Evolutionary conservation across 371 early-diverging fungal genomes (phyloP).

Genomic region (Mycotypha africana): DNA sequence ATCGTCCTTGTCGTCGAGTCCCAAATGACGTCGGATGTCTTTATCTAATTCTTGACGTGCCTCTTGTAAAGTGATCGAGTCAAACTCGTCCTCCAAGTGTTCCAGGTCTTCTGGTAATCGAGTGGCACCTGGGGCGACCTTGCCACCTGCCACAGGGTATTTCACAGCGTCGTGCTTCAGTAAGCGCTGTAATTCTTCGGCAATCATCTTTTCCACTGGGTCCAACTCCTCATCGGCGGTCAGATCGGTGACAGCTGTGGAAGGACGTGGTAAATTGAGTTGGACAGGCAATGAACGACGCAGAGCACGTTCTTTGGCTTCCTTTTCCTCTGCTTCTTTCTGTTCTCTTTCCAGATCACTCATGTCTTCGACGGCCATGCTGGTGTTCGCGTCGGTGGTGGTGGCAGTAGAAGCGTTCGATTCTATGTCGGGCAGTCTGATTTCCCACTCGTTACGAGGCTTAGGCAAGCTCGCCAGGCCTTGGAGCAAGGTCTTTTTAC

Average conservation of each 20-base stretch:
- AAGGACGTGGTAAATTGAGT: constrained; percentile 76
- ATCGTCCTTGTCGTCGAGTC: constrained; percentile 15
- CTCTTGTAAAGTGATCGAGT: constrained; percentile 24
- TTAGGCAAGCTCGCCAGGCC: constrained; percentile 73
- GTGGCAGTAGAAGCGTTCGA: constrained; percentile 14
- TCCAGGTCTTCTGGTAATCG: constrained; percentile 22
- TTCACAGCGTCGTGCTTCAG: constrained; percentile 64
- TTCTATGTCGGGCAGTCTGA: constrained; percentile 75
- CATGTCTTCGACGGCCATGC: constrained; percentile 65
- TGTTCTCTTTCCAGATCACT: constrained; percentile 61
- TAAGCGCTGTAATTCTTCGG: constrained; percentile 58
- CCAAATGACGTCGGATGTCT: constrained; percentile 23
- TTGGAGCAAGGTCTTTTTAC: constrained; percentile 43
- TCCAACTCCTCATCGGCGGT: not conserved
- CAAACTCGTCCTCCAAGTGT: constrained; percentile 50
- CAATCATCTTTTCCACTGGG: constrained; percentile 40
- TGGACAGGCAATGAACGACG: constrained; percentile 76
- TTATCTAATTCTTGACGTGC: constrained; percentile 42
- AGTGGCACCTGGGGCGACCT: constrained; percentile 45
- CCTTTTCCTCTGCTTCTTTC: constrained; percentile 29
- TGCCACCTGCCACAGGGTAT: constrained; percentile 62
- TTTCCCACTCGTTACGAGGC: constrained; percentile 93
- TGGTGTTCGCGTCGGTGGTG: too few species aligned
- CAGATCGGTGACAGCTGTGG: constrained; percentile 17
- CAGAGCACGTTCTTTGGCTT: constrained; percentile 43